Percentiles rank a stretch among this genome's conserved stretches.
Evolutionary conservation across 2,329 filamentous ascomycete species (phyloP).

Genomic region (Stagonosporopsis tanaceti): DNA sequence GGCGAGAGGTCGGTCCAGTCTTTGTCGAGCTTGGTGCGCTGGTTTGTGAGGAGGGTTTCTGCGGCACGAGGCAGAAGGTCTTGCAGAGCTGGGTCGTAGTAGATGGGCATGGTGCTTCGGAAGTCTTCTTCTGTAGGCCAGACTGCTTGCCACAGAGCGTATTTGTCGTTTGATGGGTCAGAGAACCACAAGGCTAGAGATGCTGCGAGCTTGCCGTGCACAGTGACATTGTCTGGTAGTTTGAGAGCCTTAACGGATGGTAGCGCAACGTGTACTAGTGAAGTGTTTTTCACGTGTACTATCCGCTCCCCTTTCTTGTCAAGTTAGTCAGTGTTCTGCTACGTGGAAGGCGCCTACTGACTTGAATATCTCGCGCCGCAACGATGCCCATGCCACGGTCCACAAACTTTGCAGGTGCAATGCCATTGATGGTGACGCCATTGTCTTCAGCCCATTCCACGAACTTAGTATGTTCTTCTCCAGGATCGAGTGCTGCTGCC

Average conservation of each 20-base stretch:
- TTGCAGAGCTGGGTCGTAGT: conserved; percentile 59
- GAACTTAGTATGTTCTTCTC: conserved; percentile 62
- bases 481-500: conserved; percentile 44
- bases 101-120: conserved; percentile 62
- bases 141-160: conserved; percentile 68
- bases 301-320: conserved; percentile 66
- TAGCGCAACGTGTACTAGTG: conserved; percentile 70
- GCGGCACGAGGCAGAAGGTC: conserved; percentile 50
- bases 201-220: conserved; percentile 77
- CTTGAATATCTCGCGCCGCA: conserved; percentile 71
- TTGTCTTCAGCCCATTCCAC: conserved; percentile 71
- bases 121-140: conserved; percentile 72
- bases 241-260: conserved; percentile 57
- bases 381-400: conserved; percentile 81
- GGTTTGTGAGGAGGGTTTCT: conserved; percentile 59
- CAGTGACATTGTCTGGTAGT: conserved; percentile 64
- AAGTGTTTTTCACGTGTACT: conserved; percentile 68
- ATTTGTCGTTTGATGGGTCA: conserved; percentile 52
- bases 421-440: conserved; percentile 72
- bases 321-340: conserved; percentile 23
- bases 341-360: conserved; percentile 46
- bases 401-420: conserved; percentile 71
- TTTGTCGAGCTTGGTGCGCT: conserved; percentile 60
- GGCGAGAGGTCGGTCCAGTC: conserved; percentile 59
- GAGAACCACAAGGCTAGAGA: conserved; percentile 63